Evolutionary conservation across 768 basidiomycete species (phyloP).

Genomic region (Rhizopogon roseolus): DNA sequence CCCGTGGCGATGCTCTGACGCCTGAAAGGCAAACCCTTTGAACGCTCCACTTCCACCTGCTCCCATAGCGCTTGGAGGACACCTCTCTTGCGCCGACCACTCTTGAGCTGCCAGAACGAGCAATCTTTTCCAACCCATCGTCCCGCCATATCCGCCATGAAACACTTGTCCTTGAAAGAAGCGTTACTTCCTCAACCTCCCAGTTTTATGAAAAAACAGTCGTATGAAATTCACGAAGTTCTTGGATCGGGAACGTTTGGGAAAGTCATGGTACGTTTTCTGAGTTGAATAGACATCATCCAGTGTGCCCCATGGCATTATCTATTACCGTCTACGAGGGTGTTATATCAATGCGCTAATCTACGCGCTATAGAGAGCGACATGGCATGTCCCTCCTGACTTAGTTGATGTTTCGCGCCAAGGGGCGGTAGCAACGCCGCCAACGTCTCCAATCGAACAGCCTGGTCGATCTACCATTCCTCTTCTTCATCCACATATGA

Average conservation of each 20-base stretch:
- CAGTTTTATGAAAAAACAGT: constrained; percentile 83
- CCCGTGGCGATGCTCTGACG: not conserved
- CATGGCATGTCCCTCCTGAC: constrained; percentile 71
- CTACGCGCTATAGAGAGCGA: constrained; percentile 48
- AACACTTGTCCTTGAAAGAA: constrained; percentile 41
- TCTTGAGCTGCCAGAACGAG: not conserved
- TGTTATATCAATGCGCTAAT: not conserved
- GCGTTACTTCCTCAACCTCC: constrained; percentile 77
- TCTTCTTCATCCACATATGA: constrained; percentile 21
- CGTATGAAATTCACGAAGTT: constrained; percentile 66
- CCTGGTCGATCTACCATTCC: constrained; percentile 23
- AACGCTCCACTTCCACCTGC: not conserved
- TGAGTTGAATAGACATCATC: constrained; percentile 4
- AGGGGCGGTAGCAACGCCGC: constrained; percentile 45
- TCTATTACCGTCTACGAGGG: no score
- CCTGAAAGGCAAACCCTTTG: not conserved
- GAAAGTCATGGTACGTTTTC: constrained; percentile 68
- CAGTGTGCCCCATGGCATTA: not conserved
- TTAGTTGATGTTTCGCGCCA: constrained; percentile 50
- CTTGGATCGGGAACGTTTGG: constrained; percentile 88
- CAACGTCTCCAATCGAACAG: constrained; percentile 15
- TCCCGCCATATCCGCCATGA: constrained; percentile 14
- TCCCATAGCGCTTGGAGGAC: not conserved
- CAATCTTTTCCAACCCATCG: not conserved
- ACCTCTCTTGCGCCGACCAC: not conserved